Base-by-base conservation (phyloP, 805 yeast species). In the Cyberlindnera veronae region DNA sequence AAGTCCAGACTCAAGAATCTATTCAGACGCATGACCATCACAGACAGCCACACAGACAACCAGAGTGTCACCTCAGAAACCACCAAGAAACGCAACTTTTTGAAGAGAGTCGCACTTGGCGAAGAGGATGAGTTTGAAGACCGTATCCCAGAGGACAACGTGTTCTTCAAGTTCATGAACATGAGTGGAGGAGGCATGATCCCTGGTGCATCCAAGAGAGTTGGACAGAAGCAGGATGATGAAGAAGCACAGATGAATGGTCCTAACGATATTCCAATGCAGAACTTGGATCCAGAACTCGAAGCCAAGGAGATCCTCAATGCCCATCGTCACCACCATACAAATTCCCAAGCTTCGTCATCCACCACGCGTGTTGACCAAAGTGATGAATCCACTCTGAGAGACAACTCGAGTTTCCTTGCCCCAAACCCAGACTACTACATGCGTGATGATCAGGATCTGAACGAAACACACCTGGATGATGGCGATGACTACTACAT, bases 271-370 rank as follows among this genome's bases (percentile, higher is more conserved):
- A 65, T 76, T 11, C 79, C 74, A 42, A 52, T 74, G 66, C 62
- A 61, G 14, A 64, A 62, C 18, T 46, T 77, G 33, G 68, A 69
- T 34, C 66, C 69, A 28, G 67, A 68, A 20, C 64, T 68, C 27
- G 81, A 79, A 46, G 87, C 86, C 1, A 67, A 68, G 38, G 71
- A 71, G 22, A 64, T 81, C 42, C 72, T 81, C 6, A 63, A 68
- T 18, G 67, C 70, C 6, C 84, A 79, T 55, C 66, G 68, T 12
- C 34, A 29, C 16, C 46, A 29, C 11, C 30, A 30, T n/a, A 18
- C 40, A 4, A 26, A 15, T 12, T 38, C 43, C 2, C 15, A 19
- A 23, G 39, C 37, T 10, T 26, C 34, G 1, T 23, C 36, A 17
- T 32, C 42, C 10, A 22, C 30, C 12, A 18, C 26, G 4, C 31